Base-by-base conservation (phyloP, 2,329 filamentous ascomycete genomes). In the Dryadomyces quercus-mongolicae region DNA sequence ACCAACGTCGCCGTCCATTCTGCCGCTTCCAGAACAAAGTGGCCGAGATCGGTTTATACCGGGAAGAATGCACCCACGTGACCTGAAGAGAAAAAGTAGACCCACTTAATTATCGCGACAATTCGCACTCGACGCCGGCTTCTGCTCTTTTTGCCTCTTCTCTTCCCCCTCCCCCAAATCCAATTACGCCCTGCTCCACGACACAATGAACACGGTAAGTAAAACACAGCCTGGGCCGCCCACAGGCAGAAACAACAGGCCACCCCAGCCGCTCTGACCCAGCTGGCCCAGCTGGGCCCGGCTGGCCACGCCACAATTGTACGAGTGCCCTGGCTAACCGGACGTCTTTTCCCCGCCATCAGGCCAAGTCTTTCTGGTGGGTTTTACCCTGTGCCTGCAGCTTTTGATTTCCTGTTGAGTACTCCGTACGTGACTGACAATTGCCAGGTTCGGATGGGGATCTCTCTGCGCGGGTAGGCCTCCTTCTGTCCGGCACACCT, bases 381-480 rank as follows among this genome's bases (percentile, higher is more conserved):
- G 55, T 45, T 5, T 16, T 15, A 2, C 8, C 22, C 31, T n/a
- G n/a, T n/a, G n/a, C n/a, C n/a, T n/a, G n/a, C 7, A 12, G 15
- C 7, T 5, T n/a, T 13, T 20, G 20, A 13, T 31, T 25, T 4
- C 16, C 12, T 22, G 2, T 22, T 18, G 8, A 6, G 4, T n/a
- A n/a, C 20, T 21, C 38, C n/a, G 3, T 18, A 3, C 3, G 8
- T 31, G 49, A 47, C 54, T 45, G 31, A 45, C 22, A 2, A 25
- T n/a, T 51, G 13, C 52, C 61, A 95, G 90, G 87, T 74, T 92
- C 65, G 93, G 93, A 65, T 96, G 89, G 93, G 91, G 88, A 62
- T 80, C 89, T 51, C 80, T 97, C 54, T 93, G 91, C 66, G 76
- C 86, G 62, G 90, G 86, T 90, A 80, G 56, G 82, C 65, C 22